A percentile compares a stretch with the other conserved stretches of the same genome.
Evolutionary conservation across 768 basidiomycete species (phyloP).

Genomic region (Leccinum fibrillosum): DNA sequence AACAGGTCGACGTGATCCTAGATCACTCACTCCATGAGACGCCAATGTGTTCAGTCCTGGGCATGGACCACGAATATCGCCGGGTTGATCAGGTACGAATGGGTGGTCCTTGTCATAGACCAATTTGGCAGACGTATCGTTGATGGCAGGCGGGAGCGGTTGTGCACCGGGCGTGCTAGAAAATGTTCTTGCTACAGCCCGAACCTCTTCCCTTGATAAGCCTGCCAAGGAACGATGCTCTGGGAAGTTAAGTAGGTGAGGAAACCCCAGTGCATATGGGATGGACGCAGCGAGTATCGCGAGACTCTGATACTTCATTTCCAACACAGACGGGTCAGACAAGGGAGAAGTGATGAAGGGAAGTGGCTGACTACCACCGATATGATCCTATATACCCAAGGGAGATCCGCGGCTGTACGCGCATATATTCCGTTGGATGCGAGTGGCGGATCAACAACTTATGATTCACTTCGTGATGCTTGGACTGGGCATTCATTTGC

Average conservation of each 20-base stretch:
- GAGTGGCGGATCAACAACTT: background rate
- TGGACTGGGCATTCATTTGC: background rate
- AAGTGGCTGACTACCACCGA: too few species aligned
- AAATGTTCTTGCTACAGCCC: slow-evolving; percentile 12
- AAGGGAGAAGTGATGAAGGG: background rate
- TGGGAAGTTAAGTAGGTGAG: slow-evolving; percentile 14
- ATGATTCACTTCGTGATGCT: background rate
- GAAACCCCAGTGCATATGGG: slow-evolving; percentile 9
- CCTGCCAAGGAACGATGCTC: slow-evolving; percentile 22
- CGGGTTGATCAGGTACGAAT: slow-evolving; percentile 7
- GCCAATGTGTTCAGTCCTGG: slow-evolving; percentile 26
- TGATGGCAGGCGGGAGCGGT: slow-evolving; percentile 20
- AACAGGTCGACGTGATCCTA: background rate
- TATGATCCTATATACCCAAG: slow-evolving; percentile 2
- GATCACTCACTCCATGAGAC: slow-evolving; percentile 24
- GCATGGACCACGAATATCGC: slow-evolving; percentile 26
- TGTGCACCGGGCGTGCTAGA: slow-evolving; percentile 21
- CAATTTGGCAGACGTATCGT: slow-evolving; percentile 23
- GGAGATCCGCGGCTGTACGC: background rate
- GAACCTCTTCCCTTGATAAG: slow-evolving; percentile 15
- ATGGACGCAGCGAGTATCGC: background rate
- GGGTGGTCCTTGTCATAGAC: slow-evolving; percentile 21
- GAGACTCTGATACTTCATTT: slow-evolving; percentile 11
- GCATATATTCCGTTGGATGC: background rate
- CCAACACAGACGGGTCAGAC: background rate